Base-by-base conservation (phyloP, 1,139 yeast species). In the Sugiyamaella xylanicola region DNA sequence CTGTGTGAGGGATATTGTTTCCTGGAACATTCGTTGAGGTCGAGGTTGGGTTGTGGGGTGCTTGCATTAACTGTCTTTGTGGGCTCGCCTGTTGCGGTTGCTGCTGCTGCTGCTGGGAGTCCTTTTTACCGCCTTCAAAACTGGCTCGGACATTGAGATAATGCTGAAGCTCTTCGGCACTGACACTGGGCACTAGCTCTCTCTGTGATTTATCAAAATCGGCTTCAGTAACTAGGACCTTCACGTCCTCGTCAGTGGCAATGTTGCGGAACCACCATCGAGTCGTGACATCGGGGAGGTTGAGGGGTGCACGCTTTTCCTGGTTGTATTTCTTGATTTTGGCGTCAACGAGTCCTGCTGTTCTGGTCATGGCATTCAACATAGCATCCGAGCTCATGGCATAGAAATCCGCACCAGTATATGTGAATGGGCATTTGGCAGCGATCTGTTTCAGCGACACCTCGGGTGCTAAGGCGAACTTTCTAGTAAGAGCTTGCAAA, bases 401-500 rank as follows among this genome's bases (percentile, higher is more conserved):
- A 71, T 93, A 93, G 72, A 93, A 92, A 71, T 93, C 99, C 3
- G 99, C 99, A 63, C 99, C 99, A 0, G 99, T 92, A 67, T 84
- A 92, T 13, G 91, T 91, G 68, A 86, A 91, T 0, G 96, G 87
- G 72, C 98, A 91, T 25, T 74, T 73, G 20, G 79, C 77, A 0
- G 96, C 93, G 42, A 93, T 74, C n/a, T 69, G 65, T 3, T 68
- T 65, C 56, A 92, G 74, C 58, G 86, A 79, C 8, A 92, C 90
- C 41, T 80, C 79, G 1, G 79, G 77, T 55, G 77, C 80, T 27
- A 93, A 72, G 54, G 76, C 77, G 72, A 93, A 74, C 70, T 92
- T 92, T 61, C 98, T 77, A 0, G 98, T 91, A 55, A 93, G 78
- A 0, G 99, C 98, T 64, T 86, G 86, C 59, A 93, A 74, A 59